A percentile compares a stretch with the other conserved stretches of the same genome.
Evolutionary conservation across 2,329 filamentous ascomycete species (phyloP).

Genomic region (Xylaria sp.): DNA sequence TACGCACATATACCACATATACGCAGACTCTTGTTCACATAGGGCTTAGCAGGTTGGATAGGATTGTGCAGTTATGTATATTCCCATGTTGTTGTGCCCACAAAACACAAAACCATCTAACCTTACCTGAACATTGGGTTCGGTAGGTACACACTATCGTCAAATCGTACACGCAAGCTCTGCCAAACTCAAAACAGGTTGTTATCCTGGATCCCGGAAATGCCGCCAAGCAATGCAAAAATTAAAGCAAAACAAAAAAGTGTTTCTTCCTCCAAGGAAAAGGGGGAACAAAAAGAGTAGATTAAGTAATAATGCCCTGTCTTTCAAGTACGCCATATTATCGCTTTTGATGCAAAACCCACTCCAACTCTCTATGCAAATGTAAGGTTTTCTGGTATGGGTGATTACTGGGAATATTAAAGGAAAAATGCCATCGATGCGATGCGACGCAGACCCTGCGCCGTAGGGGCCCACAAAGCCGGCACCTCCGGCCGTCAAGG

Average conservation of each 20-base stretch:
- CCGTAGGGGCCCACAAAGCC: slow-evolving; percentile 21
- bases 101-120: neutral
- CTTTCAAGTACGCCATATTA: slow-evolving; percentile 21
- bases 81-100: neutral
- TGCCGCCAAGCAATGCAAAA: slow-evolving; percentile 6
- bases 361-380: slow-evolving; percentile 25
- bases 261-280: slow-evolving; percentile 10
- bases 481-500: slow-evolving; percentile 12
- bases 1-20: neutral
- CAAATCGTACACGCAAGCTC: slow-evolving; percentile 6
- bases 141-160: slow-evolving; percentile 1
- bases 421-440: slow-evolving; percentile 14
- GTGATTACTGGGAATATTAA: slow-evolving; percentile 22
- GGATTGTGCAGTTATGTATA: neutral
- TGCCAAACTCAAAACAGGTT: slow-evolving; percentile 5
- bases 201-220: slow-evolving; percentile 27
- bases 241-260: neutral
- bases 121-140: neutral
- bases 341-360: slow-evolving; percentile 24
- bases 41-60: neutral
- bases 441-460: slow-evolving; percentile 4
- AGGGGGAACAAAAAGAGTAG: slow-evolving; percentile 1
- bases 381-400: slow-evolving; percentile 18
- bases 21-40: no score
- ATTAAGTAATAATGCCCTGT: slow-evolving; percentile 3